Evolutionary conservation across 805 yeast genomes (phyloP).

Genomic region (Ogataea kodamae): DNA sequence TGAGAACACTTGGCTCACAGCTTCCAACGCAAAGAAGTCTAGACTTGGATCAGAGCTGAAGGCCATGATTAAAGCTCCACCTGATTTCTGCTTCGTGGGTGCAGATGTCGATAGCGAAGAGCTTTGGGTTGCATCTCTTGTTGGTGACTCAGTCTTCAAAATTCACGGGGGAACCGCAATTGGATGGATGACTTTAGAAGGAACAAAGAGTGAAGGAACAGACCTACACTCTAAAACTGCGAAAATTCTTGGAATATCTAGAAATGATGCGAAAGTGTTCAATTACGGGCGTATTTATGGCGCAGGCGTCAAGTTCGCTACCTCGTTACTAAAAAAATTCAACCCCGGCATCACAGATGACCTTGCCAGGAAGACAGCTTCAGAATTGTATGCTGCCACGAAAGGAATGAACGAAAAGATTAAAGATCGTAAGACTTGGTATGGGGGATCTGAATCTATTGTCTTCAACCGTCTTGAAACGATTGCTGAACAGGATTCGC

Average conservation of each 20-base stretch:
- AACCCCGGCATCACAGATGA: constrained; percentile 64
- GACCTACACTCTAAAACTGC: constrained; percentile 96
- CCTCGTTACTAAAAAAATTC: constrained; percentile 77
- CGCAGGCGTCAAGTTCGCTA: constrained; percentile 91
- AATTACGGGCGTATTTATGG: constrained; percentile 98
- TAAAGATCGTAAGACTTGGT: constrained; percentile 43
- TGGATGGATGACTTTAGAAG: constrained; percentile 99
- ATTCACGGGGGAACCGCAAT: constrained; percentile 95
- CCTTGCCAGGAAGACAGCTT: constrained; percentile 65
- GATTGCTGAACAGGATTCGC: constrained; percentile 76
- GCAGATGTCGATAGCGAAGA: constrained; percentile 99
- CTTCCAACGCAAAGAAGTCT: constrained; percentile 83
- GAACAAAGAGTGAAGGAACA: constrained; percentile 85
- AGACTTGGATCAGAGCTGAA: constrained; percentile 93
- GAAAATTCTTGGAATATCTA: constrained; percentile 75
- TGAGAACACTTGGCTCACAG: constrained; percentile 96
- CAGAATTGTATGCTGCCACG: constrained; percentile 68
- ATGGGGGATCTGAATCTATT: constrained; percentile 92
- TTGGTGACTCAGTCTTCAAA: constrained; percentile 87
- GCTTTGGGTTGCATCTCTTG: constrained; percentile 93
- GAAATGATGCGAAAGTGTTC: constrained; percentile 92
- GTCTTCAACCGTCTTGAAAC: constrained; percentile 85
- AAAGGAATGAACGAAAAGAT: constrained; percentile 57
- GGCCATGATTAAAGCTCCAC: constrained; percentile 80
- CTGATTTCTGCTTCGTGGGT: constrained; percentile 89